Conservation (phyloP, 176 grass and related monocot genomes). For the Bromus sterilis region DNA sequence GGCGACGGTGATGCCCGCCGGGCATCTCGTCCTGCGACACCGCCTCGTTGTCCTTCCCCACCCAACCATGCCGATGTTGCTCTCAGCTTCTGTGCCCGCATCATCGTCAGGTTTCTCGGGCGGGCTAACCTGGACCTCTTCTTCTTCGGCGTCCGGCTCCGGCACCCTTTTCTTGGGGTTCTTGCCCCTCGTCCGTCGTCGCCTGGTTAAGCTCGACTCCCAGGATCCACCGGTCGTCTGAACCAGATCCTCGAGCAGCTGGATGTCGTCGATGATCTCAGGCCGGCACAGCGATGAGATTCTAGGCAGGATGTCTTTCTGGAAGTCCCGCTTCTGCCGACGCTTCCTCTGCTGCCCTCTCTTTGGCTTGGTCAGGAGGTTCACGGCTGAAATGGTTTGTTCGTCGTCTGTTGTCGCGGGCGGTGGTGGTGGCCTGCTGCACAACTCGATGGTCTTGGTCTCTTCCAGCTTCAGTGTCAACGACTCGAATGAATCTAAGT, state of each 20-base stretch:
- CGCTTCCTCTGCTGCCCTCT: conserved; percentile 6
- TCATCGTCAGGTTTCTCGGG: background rate
- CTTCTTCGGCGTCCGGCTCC: background rate
- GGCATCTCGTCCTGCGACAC: conserved; percentile 14
- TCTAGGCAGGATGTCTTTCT: conserved; percentile 18
- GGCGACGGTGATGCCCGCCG: background rate
- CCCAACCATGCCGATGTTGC: background rate
- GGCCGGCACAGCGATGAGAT: background rate
- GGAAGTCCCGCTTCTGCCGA: conserved; percentile 20
- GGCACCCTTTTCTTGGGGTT: background rate
- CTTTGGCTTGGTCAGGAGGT: conserved; percentile 1
- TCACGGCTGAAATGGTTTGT: background rate
- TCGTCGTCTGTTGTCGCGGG: background rate
- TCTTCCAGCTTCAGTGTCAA: conserved; percentile 19
- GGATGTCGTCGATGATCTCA: conserved; percentile 16
- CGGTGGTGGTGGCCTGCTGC: background rate
- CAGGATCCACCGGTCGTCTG: conserved; percentile 8
- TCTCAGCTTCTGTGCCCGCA: background rate
- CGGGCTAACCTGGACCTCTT: background rate
- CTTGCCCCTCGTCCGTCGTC: background rate
- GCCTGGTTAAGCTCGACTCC: background rate
- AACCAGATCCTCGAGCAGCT: conserved; percentile 2
- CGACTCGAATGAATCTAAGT: background rate
- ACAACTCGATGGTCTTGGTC: background rate
- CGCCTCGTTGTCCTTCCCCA: conserved; percentile 18